Percentiles rank a stretch among this genome's conserved stretches.
These are phyloP conservation scores for Leptomonas pyrrhocoris DNA, from an alignment of 208 protist genomes.

Conservation along the genomic window DNA sequence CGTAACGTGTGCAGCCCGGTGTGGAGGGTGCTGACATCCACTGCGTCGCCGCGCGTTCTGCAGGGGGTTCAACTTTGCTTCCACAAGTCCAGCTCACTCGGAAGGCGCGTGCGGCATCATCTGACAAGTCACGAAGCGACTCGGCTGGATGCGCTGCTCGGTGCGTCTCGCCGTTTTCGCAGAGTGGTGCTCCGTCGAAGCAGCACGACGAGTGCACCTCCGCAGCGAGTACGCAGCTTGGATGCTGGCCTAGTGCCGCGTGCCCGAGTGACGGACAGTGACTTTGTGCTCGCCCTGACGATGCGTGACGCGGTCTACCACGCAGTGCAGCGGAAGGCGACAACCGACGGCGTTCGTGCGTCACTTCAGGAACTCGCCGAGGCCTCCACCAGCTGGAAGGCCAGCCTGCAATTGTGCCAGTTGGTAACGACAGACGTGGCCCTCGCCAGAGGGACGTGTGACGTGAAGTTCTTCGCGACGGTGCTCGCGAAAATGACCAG, in stretches of 20 bases:
- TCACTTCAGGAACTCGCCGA: slow-evolving; percentile 21
- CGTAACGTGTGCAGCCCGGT: background rate
- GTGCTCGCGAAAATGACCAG: slow-evolving; percentile 17
- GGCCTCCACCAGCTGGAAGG: slow-evolving; percentile 22
- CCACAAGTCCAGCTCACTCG: slow-evolving; percentile 30
- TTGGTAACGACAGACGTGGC: slow-evolving; percentile 18
- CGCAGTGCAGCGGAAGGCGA: slow-evolving; percentile 7
- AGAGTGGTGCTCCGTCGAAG: background rate
- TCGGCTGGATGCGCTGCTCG: slow-evolving; percentile 32
- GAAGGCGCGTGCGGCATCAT: slow-evolving; percentile 42
- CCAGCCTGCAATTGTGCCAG: slow-evolving; percentile 29
- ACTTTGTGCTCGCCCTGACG: slow-evolving; percentile 13
- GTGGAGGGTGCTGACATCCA: slow-evolving; percentile 19
- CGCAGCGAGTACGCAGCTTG: background rate
- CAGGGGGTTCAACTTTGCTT: slow-evolving; percentile 41
- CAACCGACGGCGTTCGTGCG: background rate
- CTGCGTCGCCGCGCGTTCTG: slow-evolving; percentile 17
- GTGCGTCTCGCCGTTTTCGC: background rate
- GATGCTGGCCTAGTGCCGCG: background rate
- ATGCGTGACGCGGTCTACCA: slow-evolving; percentile 20
- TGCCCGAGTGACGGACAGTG: background rate
- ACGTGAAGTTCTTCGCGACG: slow-evolving; percentile 29
- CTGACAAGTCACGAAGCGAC: slow-evolving; percentile 39
- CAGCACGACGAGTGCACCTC: background rate
- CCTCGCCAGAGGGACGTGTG: slow-evolving; percentile 27